Conservation (phyloP, 345 rosid genomes). For the Populus alba region DNA sequence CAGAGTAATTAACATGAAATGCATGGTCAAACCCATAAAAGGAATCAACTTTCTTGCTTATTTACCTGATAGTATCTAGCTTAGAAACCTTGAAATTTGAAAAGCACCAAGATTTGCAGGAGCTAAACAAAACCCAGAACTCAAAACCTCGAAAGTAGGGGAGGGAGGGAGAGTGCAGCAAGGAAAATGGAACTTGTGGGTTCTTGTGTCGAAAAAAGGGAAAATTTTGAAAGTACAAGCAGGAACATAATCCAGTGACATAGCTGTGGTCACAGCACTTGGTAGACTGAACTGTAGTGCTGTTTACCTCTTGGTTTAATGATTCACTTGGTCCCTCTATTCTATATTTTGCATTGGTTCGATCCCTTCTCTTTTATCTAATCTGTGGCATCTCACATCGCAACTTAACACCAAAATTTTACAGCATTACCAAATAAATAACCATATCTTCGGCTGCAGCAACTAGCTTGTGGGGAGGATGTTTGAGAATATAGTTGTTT, state of each 20-base stretch:
- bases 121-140: background rate
- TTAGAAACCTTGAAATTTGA: background rate
- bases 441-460: too few relatives aligned
- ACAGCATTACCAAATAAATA: too few relatives aligned
- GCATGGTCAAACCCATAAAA: background rate
- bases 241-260: background rate
- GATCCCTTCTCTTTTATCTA: background rate
- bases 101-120: background rate
- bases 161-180: background rate
- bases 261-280: background rate
- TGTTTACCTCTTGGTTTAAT: background rate
- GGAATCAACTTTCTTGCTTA: background rate
- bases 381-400: background rate
- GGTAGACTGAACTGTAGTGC: background rate
- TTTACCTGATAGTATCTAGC: background rate
- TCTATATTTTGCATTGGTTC: too few relatives aligned
- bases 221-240: background rate
- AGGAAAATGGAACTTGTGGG: background rate
- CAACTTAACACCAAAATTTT: too few relatives aligned
- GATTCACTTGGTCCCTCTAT: background rate
- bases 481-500: rapidly evolving
- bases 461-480: rapidly evolving
- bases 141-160: background rate
- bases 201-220: background rate
- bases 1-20: background rate